A percentile compares a stretch with the other conserved stretches of the same genome.
phyloP scores from a whole-genome alignment of 257 asterid genomes.

The Verbena officinalis region DNA sequence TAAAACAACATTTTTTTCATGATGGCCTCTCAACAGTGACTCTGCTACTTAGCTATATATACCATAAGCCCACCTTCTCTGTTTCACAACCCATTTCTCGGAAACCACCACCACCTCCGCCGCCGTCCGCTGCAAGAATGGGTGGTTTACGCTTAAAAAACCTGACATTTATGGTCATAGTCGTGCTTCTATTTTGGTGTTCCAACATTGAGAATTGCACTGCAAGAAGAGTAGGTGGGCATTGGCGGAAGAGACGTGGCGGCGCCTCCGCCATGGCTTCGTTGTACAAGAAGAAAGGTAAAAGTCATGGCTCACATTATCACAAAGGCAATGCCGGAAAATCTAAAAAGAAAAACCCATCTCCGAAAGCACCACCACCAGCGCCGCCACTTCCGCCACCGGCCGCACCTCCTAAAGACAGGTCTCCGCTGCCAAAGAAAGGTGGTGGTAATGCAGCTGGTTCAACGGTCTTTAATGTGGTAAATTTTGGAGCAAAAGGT shows the following conservation, averaged over 20 bases:
- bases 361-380: conserved; percentile 34
- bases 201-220: conserved; percentile 49
- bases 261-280: conserved; percentile 27
- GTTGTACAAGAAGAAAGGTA: conserved; percentile 59
- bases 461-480: conserved; percentile 55
- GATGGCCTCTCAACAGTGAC: conserved; percentile 17
- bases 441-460: conserved; percentile 38
- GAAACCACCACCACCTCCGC: conserved; percentile 19
- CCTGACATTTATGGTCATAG: conserved; percentile 46
- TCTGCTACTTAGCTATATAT: conserved; percentile 38
- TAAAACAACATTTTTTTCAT: conserved; percentile 23
- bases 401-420: neutral
- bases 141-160: conserved; percentile 45
- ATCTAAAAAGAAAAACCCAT: conserved; percentile 43
- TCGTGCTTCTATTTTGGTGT: conserved; percentile 50
- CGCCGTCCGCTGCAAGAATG: conserved; percentile 36
- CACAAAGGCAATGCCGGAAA: conserved; percentile 54
- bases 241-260: conserved; percentile 51
- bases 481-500: conserved; percentile 82
- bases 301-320: conserved; percentile 40
- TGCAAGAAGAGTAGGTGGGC: conserved; percentile 60
- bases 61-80: conserved; percentile 41
- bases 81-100: conserved; percentile 19
- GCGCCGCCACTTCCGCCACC: conserved; percentile 33
- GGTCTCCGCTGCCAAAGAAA: conserved; percentile 34